phyloP scores from a whole-genome alignment of 2,329 filamentous ascomycete genomes.

The Thermomyces lanuginosus region DNA sequence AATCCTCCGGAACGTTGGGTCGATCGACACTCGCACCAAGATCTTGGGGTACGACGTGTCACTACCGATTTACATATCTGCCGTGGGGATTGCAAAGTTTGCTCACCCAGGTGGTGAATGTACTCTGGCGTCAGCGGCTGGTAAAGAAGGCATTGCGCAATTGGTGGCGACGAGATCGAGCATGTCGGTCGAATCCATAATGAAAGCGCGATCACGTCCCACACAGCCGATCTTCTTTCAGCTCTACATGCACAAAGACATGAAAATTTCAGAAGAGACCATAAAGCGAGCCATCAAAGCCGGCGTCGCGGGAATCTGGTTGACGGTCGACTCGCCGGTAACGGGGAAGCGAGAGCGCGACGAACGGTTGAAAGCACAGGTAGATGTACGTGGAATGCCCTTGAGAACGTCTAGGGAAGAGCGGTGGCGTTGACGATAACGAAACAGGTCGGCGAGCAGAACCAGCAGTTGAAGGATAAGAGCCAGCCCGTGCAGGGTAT shows the following conservation, averaged over 20 bases:
- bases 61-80: conserved; percentile 27
- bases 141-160: conserved; percentile 20
- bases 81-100: conserved; percentile 28
- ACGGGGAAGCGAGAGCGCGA: conserved; percentile 19
- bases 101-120: conserved; percentile 30
- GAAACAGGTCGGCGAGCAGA: conserved; percentile 6
- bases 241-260: conserved; percentile 23
- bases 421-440: background rate
- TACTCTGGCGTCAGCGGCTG: conserved; percentile 26
- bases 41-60: conserved; percentile 18
- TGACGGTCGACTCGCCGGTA: conserved; percentile 21
- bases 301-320: conserved; percentile 16
- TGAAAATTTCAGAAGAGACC: conserved; percentile 11
- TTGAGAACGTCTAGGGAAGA: background rate
- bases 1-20: conserved; percentile 25
- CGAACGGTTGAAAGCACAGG: conserved; percentile 14
- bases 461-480: conserved; percentile 4
- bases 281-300: conserved; percentile 14
- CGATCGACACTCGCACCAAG: conserved; percentile 19
- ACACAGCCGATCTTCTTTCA: conserved; percentile 19
- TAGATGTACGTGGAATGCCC: conserved; percentile 10
- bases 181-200: conserved; percentile 25
- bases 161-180: conserved; percentile 25
- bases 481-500: conserved; percentile 11
- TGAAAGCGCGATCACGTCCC: conserved; percentile 9